Conservation (phyloP, 495 filamentous ascomycete species). For the Penicillium argentinense region DNA sequence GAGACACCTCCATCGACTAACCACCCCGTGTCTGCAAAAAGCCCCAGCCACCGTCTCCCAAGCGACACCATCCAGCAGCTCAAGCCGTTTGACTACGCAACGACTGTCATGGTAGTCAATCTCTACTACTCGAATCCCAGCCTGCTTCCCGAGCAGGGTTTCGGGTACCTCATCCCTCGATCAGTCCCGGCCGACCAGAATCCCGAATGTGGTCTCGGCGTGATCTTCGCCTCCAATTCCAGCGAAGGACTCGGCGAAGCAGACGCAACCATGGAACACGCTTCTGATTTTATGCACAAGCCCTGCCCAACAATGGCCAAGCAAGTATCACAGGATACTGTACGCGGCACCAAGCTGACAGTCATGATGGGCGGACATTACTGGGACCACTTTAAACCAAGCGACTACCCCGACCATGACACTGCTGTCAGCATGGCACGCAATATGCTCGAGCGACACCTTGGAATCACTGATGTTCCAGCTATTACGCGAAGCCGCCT, state of each 20-base stretch:
- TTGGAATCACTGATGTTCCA: slow-evolving; percentile 63
- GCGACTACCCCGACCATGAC: slow-evolving; percentile 56
- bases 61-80: slow-evolving; percentile 29
- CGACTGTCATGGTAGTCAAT: slow-evolving; percentile 89
- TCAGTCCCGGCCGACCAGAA: slow-evolving; percentile 70
- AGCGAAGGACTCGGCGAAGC: no score
- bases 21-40: not conserved
- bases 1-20: slow-evolving; percentile 2
- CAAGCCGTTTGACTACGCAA: slow-evolving; percentile 57
- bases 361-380: slow-evolving; percentile 95
- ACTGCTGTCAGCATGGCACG: slow-evolving; percentile 67
- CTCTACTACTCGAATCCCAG: slow-evolving; percentile 71
- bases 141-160: slow-evolving; percentile 66
- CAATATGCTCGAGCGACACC: slow-evolving; percentile 66
- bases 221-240: slow-evolving; percentile 84
- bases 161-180: slow-evolving; percentile 86
- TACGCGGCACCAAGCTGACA: slow-evolving; percentile 78
- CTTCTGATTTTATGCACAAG: no score
- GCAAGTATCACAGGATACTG: slow-evolving; percentile 48
- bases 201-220: slow-evolving; percentile 80
- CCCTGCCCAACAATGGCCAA: no score
- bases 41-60: slow-evolving; percentile 7
- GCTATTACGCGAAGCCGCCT: slow-evolving; percentile 57
- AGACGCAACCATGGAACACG: no score
- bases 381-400: slow-evolving; percentile 66